Percentiles rank a stretch among this genome's conserved stretches.
phyloP scores from a whole-genome alignment of 2,329 filamentous ascomycete genomes.

The Chrysosporium queenslandicum region DNA sequence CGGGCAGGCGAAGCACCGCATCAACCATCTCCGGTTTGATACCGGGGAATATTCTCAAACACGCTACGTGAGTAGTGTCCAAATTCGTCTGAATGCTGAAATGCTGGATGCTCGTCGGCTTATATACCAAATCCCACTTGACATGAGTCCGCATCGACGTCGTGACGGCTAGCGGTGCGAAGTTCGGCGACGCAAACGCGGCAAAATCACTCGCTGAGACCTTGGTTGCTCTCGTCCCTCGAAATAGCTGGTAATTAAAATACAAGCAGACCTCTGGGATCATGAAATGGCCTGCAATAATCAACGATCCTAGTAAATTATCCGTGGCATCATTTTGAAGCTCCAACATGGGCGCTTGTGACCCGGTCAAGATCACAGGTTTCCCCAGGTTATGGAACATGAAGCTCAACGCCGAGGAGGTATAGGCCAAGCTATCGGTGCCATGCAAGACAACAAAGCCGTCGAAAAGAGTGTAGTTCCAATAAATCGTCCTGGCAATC shows the following conservation, averaged over 20 bases:
- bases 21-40: slow-evolving; percentile 92
- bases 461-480: slow-evolving; percentile 82
- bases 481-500: slow-evolving; percentile 66
- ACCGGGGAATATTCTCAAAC: slow-evolving; percentile 80
- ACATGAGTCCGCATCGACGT: slow-evolving; percentile 72
- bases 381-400: slow-evolving; percentile 88
- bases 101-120: slow-evolving; percentile 62
- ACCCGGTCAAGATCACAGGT: slow-evolving; percentile 76
- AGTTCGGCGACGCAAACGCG: slow-evolving; percentile 83
- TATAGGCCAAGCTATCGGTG: slow-evolving; percentile 82
- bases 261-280: slow-evolving; percentile 89
- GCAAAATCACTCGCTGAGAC: slow-evolving; percentile 77
- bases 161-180: slow-evolving; percentile 68
- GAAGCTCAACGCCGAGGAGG: slow-evolving; percentile 80
- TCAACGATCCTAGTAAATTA: slow-evolving; percentile 77
- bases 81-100: slow-evolving; percentile 66
- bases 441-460: slow-evolving; percentile 86
- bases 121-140: slow-evolving; percentile 65
- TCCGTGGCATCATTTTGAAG: slow-evolving; percentile 86
- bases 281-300: slow-evolving; percentile 84
- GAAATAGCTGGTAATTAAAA: slow-evolving; percentile 84
- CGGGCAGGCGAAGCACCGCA: slow-evolving; percentile 65
- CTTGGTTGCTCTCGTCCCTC: slow-evolving; percentile 81
- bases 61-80: slow-evolving; percentile 81
- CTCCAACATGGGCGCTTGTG: slow-evolving; percentile 77